Conservation (phyloP, 2,329 filamentous ascomycete species). For the Ophiosphaerella narmari region DNA sequence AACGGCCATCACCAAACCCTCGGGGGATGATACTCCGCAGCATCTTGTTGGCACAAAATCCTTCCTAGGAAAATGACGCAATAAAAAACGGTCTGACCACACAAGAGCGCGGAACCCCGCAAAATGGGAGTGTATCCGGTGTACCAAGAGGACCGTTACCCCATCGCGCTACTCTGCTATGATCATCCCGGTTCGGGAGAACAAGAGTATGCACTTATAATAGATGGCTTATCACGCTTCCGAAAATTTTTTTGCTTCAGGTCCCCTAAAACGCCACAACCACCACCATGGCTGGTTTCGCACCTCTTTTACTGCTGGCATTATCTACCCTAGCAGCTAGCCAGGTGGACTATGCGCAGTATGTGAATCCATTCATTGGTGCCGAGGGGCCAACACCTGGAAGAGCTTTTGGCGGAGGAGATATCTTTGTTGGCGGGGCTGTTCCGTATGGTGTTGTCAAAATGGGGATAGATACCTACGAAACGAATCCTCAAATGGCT, state of each 20-base stretch:
- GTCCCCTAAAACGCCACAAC: neutral
- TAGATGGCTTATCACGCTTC: neutral
- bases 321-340: neutral
- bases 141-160: neutral
- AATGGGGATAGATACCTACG: conserved; percentile 41
- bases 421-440: conserved; percentile 40
- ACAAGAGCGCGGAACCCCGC: neutral
- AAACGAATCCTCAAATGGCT: conserved; percentile 24
- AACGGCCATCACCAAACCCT: neutral
- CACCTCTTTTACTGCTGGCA: neutral
- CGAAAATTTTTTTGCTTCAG: too few relatives aligned
- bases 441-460: conserved; percentile 44
- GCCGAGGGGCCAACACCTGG: conserved; percentile 53
- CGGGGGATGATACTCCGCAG: neutral
- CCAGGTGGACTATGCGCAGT: conserved; percentile 44
- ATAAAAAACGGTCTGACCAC: neutral
- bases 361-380: conserved; percentile 58
- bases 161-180: neutral
- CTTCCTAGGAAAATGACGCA: neutral
- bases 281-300: neutral
- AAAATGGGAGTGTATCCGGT: neutral
- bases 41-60: neutral
- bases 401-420: conserved; percentile 48
- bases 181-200: neutral
- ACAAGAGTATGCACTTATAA: neutral